Conservation (phyloP, 2,329 filamentous ascomycete species). For the Boeremia exigua region DNA sequence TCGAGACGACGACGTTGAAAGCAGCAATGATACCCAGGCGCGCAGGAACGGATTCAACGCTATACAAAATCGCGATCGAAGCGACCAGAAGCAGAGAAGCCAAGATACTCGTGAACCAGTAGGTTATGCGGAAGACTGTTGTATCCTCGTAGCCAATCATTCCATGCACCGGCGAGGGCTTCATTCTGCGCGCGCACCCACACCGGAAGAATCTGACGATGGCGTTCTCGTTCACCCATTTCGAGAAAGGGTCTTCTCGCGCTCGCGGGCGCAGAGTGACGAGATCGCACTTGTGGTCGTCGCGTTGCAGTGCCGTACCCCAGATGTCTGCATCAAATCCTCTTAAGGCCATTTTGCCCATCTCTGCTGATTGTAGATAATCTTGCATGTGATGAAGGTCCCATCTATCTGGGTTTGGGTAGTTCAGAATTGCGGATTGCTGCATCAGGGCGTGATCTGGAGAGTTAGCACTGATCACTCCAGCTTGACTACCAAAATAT, state of each 20-base stretch:
- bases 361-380: conserved; percentile 16
- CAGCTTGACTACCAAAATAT: no score
- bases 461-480: not conserved
- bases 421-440: conserved; percentile 15
- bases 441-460: conserved; percentile 1
- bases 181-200: conserved; percentile 21
- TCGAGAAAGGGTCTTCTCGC: conserved; percentile 27
- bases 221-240: conserved; percentile 18
- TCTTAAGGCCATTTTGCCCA: conserved; percentile 16
- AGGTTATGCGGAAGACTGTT: conserved; percentile 22
- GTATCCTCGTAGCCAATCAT: conserved; percentile 18
- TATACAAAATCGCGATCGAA: conserved; percentile 24
- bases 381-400: conserved; percentile 26
- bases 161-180: conserved; percentile 14
- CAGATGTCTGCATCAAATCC: conserved; percentile 19
- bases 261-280: conserved; percentile 19
- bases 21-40: conserved; percentile 25
- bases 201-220: conserved; percentile 14
- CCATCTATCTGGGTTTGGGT: conserved; percentile 14
- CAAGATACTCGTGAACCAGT: conserved; percentile 25
- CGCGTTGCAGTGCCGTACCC: not conserved
- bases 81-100: conserved; percentile 31
- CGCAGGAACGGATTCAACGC: conserved; percentile 16
- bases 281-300: not conserved
- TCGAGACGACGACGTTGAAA: conserved; percentile 31